These are phyloP conservation scores for Gynandropsis gynandra DNA, from an alignment of 345 rosid species.

Conservation along the genomic window DNA sequence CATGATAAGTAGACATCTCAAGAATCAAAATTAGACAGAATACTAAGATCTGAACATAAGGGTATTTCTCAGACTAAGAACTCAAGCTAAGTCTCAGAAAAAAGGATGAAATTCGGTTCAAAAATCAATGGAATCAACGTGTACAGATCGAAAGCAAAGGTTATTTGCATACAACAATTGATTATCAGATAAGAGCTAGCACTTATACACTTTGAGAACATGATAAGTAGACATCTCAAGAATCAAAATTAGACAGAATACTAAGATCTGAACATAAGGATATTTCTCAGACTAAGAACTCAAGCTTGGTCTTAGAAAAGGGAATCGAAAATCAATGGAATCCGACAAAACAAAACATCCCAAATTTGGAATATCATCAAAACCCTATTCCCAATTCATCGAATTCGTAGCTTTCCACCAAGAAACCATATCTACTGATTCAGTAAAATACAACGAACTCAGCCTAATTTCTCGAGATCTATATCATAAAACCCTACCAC, in stretches of 20 bases:
- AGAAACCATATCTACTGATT: background rate
- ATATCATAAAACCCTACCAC: conserved; percentile 11
- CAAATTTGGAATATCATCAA: background rate
- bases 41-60: background rate
- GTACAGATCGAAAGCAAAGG: background rate
- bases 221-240: conserved; percentile 8
- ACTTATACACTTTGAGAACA: too few relatives aligned
- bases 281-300: background rate
- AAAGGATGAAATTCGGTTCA: too few relatives aligned
- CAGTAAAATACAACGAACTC: conserved; percentile 2
- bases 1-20: conserved; percentile 5
- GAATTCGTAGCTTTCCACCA: background rate
- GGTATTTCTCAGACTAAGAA: background rate
- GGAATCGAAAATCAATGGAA: too few relatives aligned
- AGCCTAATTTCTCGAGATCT: conserved; percentile 10
- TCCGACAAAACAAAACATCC: background rate
- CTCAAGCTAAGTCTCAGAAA: conserved; percentile 5
- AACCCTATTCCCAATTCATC: conserved; percentile 13
- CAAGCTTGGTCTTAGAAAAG: conserved; percentile 9
- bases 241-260: conserved; percentile 11
- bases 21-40: conserved; percentile 12
- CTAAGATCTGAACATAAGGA: background rate
- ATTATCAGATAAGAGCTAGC: too few relatives aligned
- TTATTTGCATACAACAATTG: too few relatives aligned
- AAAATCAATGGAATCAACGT: too few relatives aligned